Percentiles rank a stretch among this genome's conserved stretches.
These are phyloP conservation scores for Phialophora tarda DNA, from an alignment of 2,329 filamentous ascomycete genomes.

Conservation along the genomic window DNA sequence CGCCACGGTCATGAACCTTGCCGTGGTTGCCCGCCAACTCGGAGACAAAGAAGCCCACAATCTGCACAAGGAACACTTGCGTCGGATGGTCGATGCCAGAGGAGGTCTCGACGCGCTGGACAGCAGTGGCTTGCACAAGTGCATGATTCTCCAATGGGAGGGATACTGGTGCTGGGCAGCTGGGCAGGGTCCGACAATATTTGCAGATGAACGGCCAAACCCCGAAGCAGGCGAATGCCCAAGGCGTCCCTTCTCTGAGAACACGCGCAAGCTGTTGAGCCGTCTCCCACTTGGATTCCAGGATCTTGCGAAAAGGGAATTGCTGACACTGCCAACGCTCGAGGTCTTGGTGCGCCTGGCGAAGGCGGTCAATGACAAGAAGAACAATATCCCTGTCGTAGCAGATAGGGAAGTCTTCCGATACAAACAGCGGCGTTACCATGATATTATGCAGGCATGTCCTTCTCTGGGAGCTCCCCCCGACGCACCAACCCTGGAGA, in stretches of 20 bases:
- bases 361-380: neutral
- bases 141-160: slow-evolving; percentile 6
- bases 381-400: neutral
- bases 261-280: neutral
- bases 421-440: neutral
- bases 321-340: neutral
- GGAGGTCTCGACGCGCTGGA: slow-evolving; percentile 5
- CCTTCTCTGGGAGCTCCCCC: neutral
- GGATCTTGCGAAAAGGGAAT: neutral
- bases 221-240: neutral
- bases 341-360: neutral
- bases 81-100: neutral
- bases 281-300: neutral
- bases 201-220: neutral
- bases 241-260: neutral
- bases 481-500: slow-evolving; percentile 5
- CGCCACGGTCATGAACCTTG: neutral
- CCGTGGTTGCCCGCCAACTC: neutral
- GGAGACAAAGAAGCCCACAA: neutral
- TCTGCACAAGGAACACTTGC: slow-evolving; percentile 2
- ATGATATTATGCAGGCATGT: slow-evolving; percentile 8
- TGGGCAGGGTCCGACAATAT: neutral
- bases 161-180: neutral
- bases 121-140: neutral
- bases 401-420: neutral